A percentile compares a stretch with the other conserved stretches of the same genome.
phyloP scores from a whole-genome alignment of 306 rosid species.

The Aeschynomene evenia region DNA sequence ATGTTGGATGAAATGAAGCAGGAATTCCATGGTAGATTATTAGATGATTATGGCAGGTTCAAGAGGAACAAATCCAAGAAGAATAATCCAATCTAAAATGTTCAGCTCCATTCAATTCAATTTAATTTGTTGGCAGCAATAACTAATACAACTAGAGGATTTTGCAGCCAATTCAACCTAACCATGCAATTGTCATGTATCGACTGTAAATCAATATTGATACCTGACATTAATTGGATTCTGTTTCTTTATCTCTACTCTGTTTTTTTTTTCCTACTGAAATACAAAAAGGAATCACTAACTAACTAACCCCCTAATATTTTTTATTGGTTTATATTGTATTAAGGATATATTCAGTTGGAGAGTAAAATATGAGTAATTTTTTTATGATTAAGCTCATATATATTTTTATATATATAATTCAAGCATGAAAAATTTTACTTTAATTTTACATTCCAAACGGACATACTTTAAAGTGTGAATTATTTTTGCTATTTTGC shows the following conservation, averaged over 20 bases:
- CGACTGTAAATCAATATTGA: not conserved
- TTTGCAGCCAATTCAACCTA: not conserved
- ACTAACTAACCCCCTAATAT: not conserved
- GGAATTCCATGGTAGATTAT: constrained; percentile 30
- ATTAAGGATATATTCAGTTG: no score
- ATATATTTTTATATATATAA: no score
- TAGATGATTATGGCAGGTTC: constrained; percentile 50
- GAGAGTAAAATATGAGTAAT: no score
- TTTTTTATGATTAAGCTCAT: no score
- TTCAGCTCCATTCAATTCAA: constrained; percentile 3
- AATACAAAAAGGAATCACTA: no score
- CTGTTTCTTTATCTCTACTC: not conserved
- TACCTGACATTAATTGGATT: not conserved
- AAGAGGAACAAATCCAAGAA: constrained; percentile 34
- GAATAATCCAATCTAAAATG: constrained; percentile 10
- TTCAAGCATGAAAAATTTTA: no score
- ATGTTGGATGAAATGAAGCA: constrained; percentile 33
- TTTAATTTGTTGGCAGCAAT: not conserved
- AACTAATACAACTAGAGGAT: not conserved
- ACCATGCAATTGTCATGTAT: not conserved
- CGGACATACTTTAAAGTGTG: no score
- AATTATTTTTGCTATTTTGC: no score
- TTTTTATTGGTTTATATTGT: no score
- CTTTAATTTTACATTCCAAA: no score
- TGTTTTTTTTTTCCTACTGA: not conserved